Conservation (phyloP, 2,329 filamentous ascomycete genomes). For the Sclerotinia nivalis region DNA sequence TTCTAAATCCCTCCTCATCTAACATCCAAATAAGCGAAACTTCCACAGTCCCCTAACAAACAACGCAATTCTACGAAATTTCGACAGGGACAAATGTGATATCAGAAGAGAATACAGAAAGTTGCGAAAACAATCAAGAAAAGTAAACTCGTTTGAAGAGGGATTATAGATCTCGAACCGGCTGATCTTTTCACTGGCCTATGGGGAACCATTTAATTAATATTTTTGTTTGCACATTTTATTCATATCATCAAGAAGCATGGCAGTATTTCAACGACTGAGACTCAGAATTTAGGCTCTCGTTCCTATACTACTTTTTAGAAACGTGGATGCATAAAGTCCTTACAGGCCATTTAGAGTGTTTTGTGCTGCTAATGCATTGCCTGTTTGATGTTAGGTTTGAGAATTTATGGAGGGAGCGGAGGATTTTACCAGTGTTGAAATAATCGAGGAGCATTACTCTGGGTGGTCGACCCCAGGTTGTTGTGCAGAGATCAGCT, state of each 20-base stretch:
- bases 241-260: not conserved
- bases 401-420: not conserved
- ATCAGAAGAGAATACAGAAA: not conserved
- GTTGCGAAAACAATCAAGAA: not conserved
- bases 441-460: conserved; percentile 62
- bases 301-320: conserved; percentile 20
- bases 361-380: conserved; percentile 39
- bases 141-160: not conserved
- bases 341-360: conserved; percentile 33
- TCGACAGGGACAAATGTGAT: not conserved
- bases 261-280: conserved; percentile 24
- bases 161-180: not conserved
- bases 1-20: not conserved
- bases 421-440: conserved; percentile 44
- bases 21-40: not conserved
- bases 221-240: not conserved
- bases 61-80: not conserved
- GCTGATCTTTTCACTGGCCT: conserved; percentile 11
- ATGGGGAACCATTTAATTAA: not conserved
- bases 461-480: conserved; percentile 51
- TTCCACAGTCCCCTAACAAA: not conserved
- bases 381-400: conserved; percentile 29
- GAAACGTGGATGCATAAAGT: conserved; percentile 5
- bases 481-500: conserved; percentile 47
- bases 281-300: conserved; percentile 21